A percentile compares a stretch with the other conserved stretches of the same genome.
Evolutionary conservation across 306 rosid species (phyloP).

Genomic region (Begonia masoniana): DNA sequence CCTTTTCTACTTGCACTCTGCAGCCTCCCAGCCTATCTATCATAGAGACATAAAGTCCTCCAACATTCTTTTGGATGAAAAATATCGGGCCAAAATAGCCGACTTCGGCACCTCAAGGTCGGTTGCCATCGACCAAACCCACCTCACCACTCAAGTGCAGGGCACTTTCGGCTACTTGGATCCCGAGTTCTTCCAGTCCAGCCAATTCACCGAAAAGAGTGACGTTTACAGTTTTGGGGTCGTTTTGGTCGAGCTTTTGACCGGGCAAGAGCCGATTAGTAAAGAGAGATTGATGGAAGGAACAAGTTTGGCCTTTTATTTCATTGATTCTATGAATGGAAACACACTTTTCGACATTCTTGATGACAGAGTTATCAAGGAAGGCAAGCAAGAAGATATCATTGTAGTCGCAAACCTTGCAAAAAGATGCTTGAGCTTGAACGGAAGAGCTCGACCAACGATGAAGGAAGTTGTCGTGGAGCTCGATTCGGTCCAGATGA

Average conservation of each 20-base stretch:
- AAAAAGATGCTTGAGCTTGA: conserved; percentile 36
- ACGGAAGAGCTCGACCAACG: conserved; percentile 40
- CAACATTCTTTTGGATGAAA: conserved; percentile 42
- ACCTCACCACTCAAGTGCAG: conserved; percentile 36
- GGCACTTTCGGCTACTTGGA: conserved; percentile 65
- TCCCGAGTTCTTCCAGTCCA: conserved; percentile 47
- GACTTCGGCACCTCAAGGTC: conserved; percentile 50
- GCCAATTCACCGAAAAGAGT: conserved; percentile 37
- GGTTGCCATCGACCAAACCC: conserved; percentile 39
- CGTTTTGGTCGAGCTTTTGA: conserved; percentile 37
- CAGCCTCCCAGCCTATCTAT: conserved; percentile 45
- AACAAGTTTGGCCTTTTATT: conserved; percentile 25
- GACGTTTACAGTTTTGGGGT: conserved; percentile 47
- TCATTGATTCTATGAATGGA: conserved; percentile 25
- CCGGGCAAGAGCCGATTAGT: conserved; percentile 29
- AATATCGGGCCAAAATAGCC: conserved; percentile 16
- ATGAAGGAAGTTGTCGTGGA: conserved; percentile 40
- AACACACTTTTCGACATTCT: conserved; percentile 17
- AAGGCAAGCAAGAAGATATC: conserved; percentile 21
- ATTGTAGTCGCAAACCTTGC: conserved; percentile 33
- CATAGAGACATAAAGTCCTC: conserved; percentile 56
- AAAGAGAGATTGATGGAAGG: conserved; percentile 11
- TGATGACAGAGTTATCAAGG: conserved; percentile 21
- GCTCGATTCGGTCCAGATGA: conserved; percentile 23
- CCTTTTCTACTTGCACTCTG: conserved; percentile 44